These are phyloP conservation scores for Metschnikowia koreensis DNA, from an alignment of 805 yeast genomes.

Conservation along the genomic window DNA sequence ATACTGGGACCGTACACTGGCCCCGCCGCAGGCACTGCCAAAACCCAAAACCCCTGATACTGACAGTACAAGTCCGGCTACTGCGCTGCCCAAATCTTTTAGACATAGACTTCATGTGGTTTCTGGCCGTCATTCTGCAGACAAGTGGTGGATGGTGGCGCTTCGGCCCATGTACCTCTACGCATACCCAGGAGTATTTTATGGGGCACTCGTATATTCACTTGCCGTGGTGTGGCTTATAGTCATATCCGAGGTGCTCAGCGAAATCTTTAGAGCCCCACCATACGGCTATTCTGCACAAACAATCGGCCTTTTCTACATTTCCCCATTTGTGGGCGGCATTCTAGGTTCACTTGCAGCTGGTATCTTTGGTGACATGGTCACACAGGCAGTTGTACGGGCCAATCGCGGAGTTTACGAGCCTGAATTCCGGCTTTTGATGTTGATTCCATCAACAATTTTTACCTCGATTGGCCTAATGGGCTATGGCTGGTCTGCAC, in stretches of 20 bases:
- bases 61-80: not conserved
- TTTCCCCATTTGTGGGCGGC: conserved; percentile 59
- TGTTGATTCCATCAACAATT: conserved; percentile 49
- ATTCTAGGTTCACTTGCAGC: conserved; percentile 54
- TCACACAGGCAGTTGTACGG: conserved; percentile 45
- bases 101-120: conserved; percentile 37
- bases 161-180: conserved; percentile 52
- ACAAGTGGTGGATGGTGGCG: conserved; percentile 55
- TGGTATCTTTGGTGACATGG: conserved; percentile 48
- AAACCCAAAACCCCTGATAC: not conserved
- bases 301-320: conserved; percentile 51
- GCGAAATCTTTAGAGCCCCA: conserved; percentile 43
- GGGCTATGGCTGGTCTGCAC: conserved; percentile 64
- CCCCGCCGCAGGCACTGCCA: not conserved
- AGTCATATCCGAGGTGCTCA: conserved; percentile 55
- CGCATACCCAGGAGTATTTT: conserved; percentile 51
- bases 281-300: conserved; percentile 48
- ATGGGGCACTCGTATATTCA: conserved; percentile 51
- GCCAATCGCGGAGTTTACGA: conserved; percentile 56
- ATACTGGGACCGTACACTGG: conserved; percentile 50
- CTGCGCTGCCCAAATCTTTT: conserved; percentile 20
- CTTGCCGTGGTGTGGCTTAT: conserved; percentile 65
- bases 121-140: conserved; percentile 50
- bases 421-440: conserved; percentile 58
- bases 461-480: conserved; percentile 50